These are phyloP conservation scores for Hippophae rhamnoides DNA, from an alignment of 306 rosid species.

Conservation along the genomic window DNA sequence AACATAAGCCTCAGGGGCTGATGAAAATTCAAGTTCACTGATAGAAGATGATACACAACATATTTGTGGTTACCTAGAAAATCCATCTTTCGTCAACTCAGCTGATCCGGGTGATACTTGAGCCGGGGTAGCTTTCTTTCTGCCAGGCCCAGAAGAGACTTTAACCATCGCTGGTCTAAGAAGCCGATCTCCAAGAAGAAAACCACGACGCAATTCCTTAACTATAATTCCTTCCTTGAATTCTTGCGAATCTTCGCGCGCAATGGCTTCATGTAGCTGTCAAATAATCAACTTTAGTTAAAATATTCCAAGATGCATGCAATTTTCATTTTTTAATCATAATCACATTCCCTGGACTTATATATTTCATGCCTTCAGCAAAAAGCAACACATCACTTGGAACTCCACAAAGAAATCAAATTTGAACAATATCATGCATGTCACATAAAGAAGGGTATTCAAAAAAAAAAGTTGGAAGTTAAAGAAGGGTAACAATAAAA, in stretches of 20 bases:
- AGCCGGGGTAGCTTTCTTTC: conserved; percentile 25
- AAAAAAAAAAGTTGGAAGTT: no score
- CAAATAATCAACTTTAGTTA: not conserved
- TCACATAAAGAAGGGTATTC: no score
- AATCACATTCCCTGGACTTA: no score
- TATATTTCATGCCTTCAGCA: no score
- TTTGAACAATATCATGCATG: no score
- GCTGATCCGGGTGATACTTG: conserved; percentile 35
- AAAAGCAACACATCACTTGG: no score
- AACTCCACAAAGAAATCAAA: no score
- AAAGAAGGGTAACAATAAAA: no score
- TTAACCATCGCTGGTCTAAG: conserved; percentile 82
- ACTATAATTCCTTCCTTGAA: conserved; percentile 67
- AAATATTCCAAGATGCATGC: not conserved
- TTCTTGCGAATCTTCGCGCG: conserved; percentile 68
- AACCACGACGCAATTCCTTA: conserved; percentile 72
- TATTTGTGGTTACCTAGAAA: not conserved
- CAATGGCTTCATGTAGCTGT: conserved; percentile 80
- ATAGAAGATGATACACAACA: no score
- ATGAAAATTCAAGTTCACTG: no score
- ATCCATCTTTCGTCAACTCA: conserved; percentile 46
- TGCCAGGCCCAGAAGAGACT: conserved; percentile 73
- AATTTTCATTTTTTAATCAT: not conserved
- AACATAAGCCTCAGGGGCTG: no score
- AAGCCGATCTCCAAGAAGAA: conserved; percentile 55